A percentile compares a stretch with the other conserved stretches of the same genome.
Evolutionary conservation across 805 yeast species (phyloP).

Genomic region (Monosporozyma servazzii): DNA sequence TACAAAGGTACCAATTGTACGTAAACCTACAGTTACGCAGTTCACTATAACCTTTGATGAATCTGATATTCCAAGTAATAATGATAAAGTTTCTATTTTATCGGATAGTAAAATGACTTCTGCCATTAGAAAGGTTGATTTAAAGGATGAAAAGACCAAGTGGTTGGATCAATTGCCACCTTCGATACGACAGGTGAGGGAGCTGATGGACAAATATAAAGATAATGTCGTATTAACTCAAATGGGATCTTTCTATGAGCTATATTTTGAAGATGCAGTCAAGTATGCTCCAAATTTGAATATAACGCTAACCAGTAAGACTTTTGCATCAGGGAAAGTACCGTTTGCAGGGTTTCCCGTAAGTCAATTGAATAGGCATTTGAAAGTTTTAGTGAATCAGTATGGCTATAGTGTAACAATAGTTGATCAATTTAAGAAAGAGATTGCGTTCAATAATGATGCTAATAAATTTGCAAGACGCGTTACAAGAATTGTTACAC

Average conservation of each 20-base stretch:
- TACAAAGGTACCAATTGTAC: not conserved
- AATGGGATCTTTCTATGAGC: constrained; percentile 80
- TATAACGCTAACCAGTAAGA: constrained; percentile 54
- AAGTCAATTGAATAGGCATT: constrained; percentile 58
- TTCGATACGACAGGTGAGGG: constrained; percentile 30
- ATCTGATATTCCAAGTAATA: not conserved
- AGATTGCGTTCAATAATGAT: constrained; percentile 25
- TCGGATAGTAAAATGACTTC: not conserved
- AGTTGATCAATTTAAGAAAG: constrained; percentile 52
- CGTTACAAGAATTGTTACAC: constrained; percentile 73
- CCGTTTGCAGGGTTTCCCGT: constrained; percentile 93
- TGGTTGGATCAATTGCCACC: constrained; percentile 23
- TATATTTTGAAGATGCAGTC: constrained; percentile 84
- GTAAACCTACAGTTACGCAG: not conserved
- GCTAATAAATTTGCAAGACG: constrained; percentile 47
- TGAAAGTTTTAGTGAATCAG: constrained; percentile 64
- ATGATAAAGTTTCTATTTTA: not conserved
- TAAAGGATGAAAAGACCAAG: not conserved
- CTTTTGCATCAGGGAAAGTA: constrained; percentile 36
- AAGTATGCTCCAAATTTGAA: constrained; percentile 62
- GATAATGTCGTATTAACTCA: constrained; percentile 61
- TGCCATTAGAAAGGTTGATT: not conserved
- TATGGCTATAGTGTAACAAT: constrained; percentile 66
- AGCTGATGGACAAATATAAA: constrained; percentile 37
- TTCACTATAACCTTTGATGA: not conserved